These are phyloP conservation scores for Anisogramma anomala DNA, from an alignment of 2,329 filamentous ascomycete species.

Conservation along the genomic window DNA sequence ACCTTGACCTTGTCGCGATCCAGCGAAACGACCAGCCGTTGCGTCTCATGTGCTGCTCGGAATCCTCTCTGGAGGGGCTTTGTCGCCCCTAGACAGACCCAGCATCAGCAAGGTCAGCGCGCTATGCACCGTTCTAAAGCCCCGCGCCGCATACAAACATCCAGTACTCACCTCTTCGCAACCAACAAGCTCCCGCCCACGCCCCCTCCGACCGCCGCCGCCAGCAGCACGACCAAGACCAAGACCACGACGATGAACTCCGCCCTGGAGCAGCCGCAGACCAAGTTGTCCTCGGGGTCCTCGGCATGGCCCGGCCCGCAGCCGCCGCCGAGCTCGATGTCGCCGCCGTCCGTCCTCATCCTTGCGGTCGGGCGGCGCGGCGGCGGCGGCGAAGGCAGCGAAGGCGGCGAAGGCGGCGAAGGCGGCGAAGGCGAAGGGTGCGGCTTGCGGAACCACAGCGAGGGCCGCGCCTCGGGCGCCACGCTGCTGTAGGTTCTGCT, in stretches of 20 bases:
- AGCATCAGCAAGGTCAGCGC: no score
- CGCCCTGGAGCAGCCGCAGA: constrained; percentile 8
- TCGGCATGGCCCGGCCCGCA: no score
- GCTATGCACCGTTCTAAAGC: no score
- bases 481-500: no score
- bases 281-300: background rate
- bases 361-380: background rate
- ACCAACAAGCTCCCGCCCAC: constrained; percentile 5
- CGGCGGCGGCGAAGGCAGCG: no score
- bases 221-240: constrained; percentile 6
- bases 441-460: constrained; percentile 5
- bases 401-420: no score
- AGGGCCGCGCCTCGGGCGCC: background rate
- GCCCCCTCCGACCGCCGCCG: constrained; percentile 7
- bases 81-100: no score
- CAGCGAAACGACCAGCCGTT: no score
- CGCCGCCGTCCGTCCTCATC: constrained; percentile 4
- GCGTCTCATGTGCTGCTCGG: no score
- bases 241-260: constrained; percentile 7
- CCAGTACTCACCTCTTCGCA: background rate
- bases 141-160: no score
- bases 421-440: background rate
- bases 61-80: no score
- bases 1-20: no score
- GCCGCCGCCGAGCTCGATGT: background rate